Conservation (phyloP, 805 yeast genomes). For the Starmerella sirachaensis region DNA sequence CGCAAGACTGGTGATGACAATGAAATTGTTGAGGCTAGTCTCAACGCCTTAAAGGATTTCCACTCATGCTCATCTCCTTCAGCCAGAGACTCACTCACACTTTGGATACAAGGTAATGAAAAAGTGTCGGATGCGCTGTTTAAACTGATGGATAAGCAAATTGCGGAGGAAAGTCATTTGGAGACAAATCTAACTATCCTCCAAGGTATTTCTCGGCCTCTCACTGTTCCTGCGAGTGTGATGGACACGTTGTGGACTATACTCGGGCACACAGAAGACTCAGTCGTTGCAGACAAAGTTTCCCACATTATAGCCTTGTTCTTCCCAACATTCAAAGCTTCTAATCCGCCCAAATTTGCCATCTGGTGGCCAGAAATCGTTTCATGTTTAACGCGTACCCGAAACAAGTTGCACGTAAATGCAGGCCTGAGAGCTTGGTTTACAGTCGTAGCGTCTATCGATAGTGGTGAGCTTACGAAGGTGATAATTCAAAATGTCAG, state of each 20-base stretch:
- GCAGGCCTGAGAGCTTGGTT: constrained; percentile 17
- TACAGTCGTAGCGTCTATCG: constrained; percentile 3
- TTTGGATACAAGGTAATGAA: constrained; percentile 4
- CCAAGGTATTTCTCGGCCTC: constrained; percentile 5
- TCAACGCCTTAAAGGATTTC: constrained; percentile 5
- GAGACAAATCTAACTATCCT: constrained; percentile 5
- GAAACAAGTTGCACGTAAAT: constrained; percentile 5
- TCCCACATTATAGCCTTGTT: constrained; percentile 7
- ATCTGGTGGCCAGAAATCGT: constrained; percentile 14
- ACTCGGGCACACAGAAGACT: constrained; percentile 12
- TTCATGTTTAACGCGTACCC: not conserved
- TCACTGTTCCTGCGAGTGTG: not conserved
- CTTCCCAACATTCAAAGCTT: constrained; percentile 1
- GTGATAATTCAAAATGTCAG: not conserved
- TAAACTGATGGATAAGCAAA: not conserved
- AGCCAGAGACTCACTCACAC: constrained; percentile 5
- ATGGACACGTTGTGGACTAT: constrained; percentile 2
- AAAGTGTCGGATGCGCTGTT: not conserved
- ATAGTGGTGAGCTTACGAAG: not conserved
- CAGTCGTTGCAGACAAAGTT: constrained; percentile 6
- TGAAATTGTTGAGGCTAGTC: not conserved
- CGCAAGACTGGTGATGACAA: constrained; percentile 2
- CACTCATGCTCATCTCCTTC: not conserved
- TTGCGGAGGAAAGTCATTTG: not conserved
- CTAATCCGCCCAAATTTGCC: not conserved